phyloP scores from a whole-genome alignment of 331 rosid genomes.

The Saraca asoca region DNA sequence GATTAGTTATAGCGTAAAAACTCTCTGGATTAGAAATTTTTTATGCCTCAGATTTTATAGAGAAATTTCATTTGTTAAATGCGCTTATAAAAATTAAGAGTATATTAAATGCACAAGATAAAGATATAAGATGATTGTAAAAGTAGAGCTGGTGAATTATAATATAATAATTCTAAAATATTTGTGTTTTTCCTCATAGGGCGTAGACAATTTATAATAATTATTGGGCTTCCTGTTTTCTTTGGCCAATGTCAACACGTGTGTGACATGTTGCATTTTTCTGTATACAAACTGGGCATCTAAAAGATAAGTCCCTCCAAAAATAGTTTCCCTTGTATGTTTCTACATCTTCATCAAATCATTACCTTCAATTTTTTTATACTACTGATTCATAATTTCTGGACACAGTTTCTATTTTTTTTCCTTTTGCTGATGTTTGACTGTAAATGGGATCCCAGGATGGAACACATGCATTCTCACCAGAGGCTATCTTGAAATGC shows the following conservation, averaged over 20 bases:
- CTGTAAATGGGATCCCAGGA: conserved; percentile 49
- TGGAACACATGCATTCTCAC: conserved; percentile 40
- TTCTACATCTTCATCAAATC: conserved; percentile 20
- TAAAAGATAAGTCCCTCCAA: neutral
- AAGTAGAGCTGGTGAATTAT: too few species aligned
- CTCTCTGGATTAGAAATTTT: too few species aligned
- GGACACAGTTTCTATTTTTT: neutral
- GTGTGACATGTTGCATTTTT: conserved; percentile 4
- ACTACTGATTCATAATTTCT: conserved; percentile 9
- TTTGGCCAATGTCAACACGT: conserved; percentile 1
- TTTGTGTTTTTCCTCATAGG: too few species aligned
- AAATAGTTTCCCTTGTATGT: neutral
- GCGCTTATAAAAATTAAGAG: too few species aligned
- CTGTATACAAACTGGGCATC: conserved; percentile 7
- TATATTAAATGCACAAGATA: too few species aligned
- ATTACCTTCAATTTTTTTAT: conserved; percentile 23
- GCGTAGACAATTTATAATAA: neutral
- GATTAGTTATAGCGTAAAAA: too few species aligned
- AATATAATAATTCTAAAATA: too few species aligned
- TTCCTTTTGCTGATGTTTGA: conserved; percentile 18
- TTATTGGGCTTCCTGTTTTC: conserved; percentile 12
- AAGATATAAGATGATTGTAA: too few species aligned
- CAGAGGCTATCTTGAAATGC: conserved; percentile 43
- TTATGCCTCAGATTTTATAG: too few species aligned
- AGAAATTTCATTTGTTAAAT: too few species aligned